Evolutionary conservation across 2,329 filamentous ascomycete genomes (phyloP).

Genomic region (Graphiopsis chlorocephala): DNA sequence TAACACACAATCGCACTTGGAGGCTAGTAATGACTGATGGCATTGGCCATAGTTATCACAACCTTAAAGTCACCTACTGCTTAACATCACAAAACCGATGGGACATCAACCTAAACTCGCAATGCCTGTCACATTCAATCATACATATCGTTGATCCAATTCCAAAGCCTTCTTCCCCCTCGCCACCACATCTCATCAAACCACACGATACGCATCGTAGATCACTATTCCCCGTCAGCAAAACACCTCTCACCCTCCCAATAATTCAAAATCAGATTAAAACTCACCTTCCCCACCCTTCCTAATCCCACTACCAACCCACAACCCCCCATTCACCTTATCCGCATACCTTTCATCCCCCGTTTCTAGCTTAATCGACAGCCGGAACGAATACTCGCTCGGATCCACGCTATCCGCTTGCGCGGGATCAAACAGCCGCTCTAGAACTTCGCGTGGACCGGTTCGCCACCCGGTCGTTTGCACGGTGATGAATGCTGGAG

Average conservation of each 20-base stretch:
- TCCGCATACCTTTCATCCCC: constrained; percentile 21
- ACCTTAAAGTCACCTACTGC: background rate
- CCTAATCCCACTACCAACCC: constrained; percentile 21
- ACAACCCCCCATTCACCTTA: constrained; percentile 19
- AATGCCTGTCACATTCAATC: background rate
- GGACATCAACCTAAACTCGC: background rate
- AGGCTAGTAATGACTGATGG: background rate
- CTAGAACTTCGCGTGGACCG: constrained; percentile 19
- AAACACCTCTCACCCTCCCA: background rate
- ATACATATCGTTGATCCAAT: background rate
- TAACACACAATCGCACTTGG: background rate
- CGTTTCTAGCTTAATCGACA: constrained; percentile 21
- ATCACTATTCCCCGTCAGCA: constrained; percentile 14
- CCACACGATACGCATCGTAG: constrained; percentile 21
- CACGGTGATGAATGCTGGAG: constrained; percentile 22
- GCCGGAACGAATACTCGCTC: constrained; percentile 20
- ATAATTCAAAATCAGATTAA: background rate
- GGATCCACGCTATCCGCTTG: constrained; percentile 19
- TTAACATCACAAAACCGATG: background rate
- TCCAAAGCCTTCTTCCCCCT: background rate
- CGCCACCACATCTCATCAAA: background rate
- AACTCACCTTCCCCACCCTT: constrained; percentile 20
- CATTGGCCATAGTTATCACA: background rate
- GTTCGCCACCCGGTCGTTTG: constrained; percentile 23
- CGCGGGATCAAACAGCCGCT: constrained; percentile 20